Evolutionary conservation across 2,329 filamentous ascomycete species (phyloP).

Genomic region (Cytospora paraplurivora): DNA sequence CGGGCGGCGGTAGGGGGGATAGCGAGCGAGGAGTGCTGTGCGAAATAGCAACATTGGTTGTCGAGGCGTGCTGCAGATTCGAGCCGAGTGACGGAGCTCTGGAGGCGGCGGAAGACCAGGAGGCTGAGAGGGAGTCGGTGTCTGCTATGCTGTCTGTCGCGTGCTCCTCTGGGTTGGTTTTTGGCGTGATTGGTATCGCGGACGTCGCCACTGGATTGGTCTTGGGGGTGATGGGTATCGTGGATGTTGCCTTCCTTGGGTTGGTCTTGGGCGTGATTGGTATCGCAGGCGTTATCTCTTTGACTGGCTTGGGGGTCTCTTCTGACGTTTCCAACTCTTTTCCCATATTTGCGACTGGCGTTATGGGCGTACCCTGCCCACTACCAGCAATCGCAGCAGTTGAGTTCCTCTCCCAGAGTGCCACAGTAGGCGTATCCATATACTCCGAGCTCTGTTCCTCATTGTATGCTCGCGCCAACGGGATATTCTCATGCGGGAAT

Average conservation of each 20-base stretch:
- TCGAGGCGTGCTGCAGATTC: conserved; percentile 55
- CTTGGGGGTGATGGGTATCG: not conserved
- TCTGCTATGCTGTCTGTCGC: conserved; percentile 25
- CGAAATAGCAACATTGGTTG: conserved; percentile 49
- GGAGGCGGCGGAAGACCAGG: conserved; percentile 30
- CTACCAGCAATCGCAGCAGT: conserved; percentile 31
- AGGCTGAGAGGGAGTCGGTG: conserved; percentile 32
- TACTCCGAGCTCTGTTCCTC: conserved; percentile 39
- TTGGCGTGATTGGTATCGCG: not conserved
- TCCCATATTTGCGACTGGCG: conserved; percentile 17
- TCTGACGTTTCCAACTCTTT: not conserved
- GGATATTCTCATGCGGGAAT: conserved; percentile 45
- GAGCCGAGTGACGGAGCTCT: conserved; percentile 11
- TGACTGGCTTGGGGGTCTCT: not conserved
- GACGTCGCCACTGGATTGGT: not conserved
- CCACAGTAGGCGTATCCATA: conserved; percentile 39
- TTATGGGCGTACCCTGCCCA: conserved; percentile 19
- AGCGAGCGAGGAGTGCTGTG: conserved; percentile 54
- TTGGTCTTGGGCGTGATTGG: not conserved
- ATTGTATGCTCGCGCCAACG: conserved; percentile 37
- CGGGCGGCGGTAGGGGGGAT: conserved; percentile 68
- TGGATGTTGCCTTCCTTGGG: not conserved
- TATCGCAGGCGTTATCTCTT: not conserved
- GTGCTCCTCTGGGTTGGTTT: not conserved
- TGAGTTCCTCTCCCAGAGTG: conserved; percentile 37